Evolutionary conservation across 2,329 filamentous ascomycete genomes (phyloP).

Genomic region (Penicillium freii): DNA sequence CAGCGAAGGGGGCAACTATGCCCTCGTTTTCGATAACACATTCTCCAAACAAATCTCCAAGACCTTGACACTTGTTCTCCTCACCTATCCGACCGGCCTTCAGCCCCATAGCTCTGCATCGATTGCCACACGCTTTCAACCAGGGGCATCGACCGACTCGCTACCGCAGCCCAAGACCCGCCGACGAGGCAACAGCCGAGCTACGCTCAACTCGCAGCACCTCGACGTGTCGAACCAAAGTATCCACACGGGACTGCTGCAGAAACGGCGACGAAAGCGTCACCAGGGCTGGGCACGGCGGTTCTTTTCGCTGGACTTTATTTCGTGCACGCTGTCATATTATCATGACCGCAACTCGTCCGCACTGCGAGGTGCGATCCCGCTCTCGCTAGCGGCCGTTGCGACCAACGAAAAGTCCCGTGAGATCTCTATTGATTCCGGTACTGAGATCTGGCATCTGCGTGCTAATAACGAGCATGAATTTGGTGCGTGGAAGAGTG

Average conservation of each 20-base stretch:
- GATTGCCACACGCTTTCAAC: slow-evolving; percentile 43
- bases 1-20: slow-evolving; percentile 86
- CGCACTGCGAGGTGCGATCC: slow-evolving; percentile 86
- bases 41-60: slow-evolving; percentile 96
- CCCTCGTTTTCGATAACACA: slow-evolving; percentile 96
- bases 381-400: slow-evolving; percentile 84
- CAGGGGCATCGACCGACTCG: slow-evolving; percentile 52
- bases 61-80: slow-evolving; percentile 87
- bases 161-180: slow-evolving; percentile 41
- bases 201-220: slow-evolving; percentile 26
- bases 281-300: slow-evolving; percentile 89
- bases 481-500: slow-evolving; percentile 82
- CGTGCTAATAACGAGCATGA: slow-evolving; percentile 78
- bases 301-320: slow-evolving; percentile 95
- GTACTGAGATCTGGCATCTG: slow-evolving; percentile 95
- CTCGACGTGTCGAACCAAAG: slow-evolving; percentile 40
- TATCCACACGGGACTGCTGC: slow-evolving; percentile 78
- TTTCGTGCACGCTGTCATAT: slow-evolving; percentile 90
- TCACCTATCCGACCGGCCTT: slow-evolving; percentile 83
- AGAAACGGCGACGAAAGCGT: slow-evolving; percentile 88
- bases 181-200: slow-evolving; percentile 31
- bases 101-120: slow-evolving; percentile 48
- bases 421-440: slow-evolving; percentile 95
- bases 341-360: slow-evolving; percentile 94
- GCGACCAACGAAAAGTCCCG: slow-evolving; percentile 82